Evolutionary conservation across 345 rosid genomes (phyloP).

Genomic region (Nephelium lappaceum): DNA sequence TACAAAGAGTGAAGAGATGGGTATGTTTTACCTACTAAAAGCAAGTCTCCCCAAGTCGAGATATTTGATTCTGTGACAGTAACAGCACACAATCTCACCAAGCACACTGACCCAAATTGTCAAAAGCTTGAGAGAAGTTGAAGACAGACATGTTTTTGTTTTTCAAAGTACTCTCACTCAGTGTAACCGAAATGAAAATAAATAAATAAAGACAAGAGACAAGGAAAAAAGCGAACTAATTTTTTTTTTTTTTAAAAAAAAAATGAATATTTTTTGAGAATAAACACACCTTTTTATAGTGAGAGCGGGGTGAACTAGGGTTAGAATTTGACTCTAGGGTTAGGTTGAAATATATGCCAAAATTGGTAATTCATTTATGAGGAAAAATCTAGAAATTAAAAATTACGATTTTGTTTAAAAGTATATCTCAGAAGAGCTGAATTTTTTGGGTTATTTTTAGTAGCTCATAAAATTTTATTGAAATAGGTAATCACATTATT

Average conservation of each 20-base stretch:
- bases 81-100: conserved; percentile 15
- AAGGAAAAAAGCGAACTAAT: conserved; percentile 17
- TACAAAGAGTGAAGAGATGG: neutral
- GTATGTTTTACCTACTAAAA: conserved; percentile 24
- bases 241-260: neutral
- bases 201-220: neutral
- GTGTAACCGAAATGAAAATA: conserved; percentile 3
- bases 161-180: neutral
- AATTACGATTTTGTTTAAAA: neutral
- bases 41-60: conserved; percentile 3
- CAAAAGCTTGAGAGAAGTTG: conserved; percentile 23
- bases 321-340: conserved; percentile 28
- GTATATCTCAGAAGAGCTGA: too few relatives aligned
- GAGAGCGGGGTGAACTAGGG: conserved; percentile 26
- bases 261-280: neutral
- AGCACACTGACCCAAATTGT: conserved; percentile 27
- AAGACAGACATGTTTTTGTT: neutral
- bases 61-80: conserved; percentile 30
- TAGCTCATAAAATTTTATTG: neutral
- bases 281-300: conserved; percentile 24
- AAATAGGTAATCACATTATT: too few relatives aligned
- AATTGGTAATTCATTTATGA: neutral
- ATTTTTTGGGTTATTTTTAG: neutral
- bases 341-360: conserved; percentile 11
- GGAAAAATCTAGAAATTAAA: neutral